phyloP scores from a whole-genome alignment of 176 grass and related monocot genomes.

The Secale cereale region DNA sequence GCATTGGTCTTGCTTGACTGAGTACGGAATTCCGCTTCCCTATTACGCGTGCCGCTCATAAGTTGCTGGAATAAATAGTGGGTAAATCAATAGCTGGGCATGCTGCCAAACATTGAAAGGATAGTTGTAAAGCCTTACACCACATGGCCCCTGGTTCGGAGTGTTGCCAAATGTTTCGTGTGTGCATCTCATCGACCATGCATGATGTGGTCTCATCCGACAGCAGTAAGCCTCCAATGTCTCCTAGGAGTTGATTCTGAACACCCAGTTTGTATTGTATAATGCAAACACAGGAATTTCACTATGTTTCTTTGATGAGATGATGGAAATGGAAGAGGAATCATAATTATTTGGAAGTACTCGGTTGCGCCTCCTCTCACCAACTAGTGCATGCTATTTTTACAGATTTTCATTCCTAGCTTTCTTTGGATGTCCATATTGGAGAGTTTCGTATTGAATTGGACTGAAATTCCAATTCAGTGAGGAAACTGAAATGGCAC shows the following conservation, averaged over 20 bases:
- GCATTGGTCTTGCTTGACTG: background rate
- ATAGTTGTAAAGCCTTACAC: conserved; percentile 64
- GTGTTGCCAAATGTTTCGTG: conserved; percentile 88
- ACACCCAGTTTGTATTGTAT: background rate
- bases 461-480: too few relatives aligned
- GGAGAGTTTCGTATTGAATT: too few relatives aligned
- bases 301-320: too few relatives aligned
- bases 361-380: too few relatives aligned
- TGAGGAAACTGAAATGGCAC: too few relatives aligned
- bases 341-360: too few relatives aligned
- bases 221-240: conserved; percentile 48
- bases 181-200: conserved; percentile 49
- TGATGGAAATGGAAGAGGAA: too few relatives aligned
- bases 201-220: conserved; percentile 60
- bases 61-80: conserved; percentile 44
- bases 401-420: too few relatives aligned
- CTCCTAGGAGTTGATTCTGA: background rate
- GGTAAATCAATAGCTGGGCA: conserved; percentile 23
- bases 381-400: too few relatives aligned
- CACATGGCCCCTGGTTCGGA: conserved; percentile 77
- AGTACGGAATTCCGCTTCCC: background rate
- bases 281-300: background rate
- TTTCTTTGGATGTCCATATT: too few relatives aligned
- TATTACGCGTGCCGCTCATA: conserved; percentile 46
- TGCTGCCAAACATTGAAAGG: conserved; percentile 21